These are phyloP conservation scores for Plasmopara muralis DNA, from an alignment of 352 stramenopile species.

Conservation along the genomic window DNA sequence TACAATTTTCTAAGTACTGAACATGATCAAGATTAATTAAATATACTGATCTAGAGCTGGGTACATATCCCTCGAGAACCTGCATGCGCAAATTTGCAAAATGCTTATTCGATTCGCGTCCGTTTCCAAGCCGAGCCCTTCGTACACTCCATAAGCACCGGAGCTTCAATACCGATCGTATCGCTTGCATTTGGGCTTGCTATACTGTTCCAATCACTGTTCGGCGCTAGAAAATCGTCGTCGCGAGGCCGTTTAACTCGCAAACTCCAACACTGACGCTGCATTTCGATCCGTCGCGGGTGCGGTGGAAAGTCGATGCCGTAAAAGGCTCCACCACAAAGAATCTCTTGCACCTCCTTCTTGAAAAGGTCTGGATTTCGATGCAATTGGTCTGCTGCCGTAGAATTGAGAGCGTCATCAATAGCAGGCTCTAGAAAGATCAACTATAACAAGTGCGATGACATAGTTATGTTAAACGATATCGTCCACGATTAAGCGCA, in stretches of 20 bases:
- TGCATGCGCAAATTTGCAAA: background rate
- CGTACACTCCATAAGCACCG: slow-evolving; percentile 37
- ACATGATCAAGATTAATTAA: too few species aligned
- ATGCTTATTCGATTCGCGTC: slow-evolving; percentile 40
- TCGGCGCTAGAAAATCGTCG: slow-evolving; percentile 20
- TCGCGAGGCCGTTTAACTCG: slow-evolving; percentile 49
- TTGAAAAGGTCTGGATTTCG: slow-evolving; percentile 41
- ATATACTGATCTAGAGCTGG: too few species aligned
- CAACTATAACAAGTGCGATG: slow-evolving; percentile 27
- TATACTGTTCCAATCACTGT: slow-evolving; percentile 31
- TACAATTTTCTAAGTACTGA: too few species aligned
- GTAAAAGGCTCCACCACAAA: slow-evolving; percentile 55
- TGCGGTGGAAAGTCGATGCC: slow-evolving; percentile 57
- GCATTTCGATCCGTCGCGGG: slow-evolving; percentile 49
- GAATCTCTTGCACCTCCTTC: slow-evolving; percentile 51
- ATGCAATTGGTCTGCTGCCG: slow-evolving; percentile 50
- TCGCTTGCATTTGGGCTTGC: slow-evolving; percentile 18
- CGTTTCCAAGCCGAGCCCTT: slow-evolving; percentile 48
- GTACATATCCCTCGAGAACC: too few species aligned
- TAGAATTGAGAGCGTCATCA: slow-evolving; percentile 56
- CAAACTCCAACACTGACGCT: slow-evolving; percentile 38
- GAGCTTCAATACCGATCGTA: slow-evolving; percentile 17
- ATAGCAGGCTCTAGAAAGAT: slow-evolving; percentile 76
- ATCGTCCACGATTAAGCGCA: background rate
- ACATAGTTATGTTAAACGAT: background rate